phyloP scores from a whole-genome alignment of 192 early-diverging fungal species.

The Podila epigama region DNA sequence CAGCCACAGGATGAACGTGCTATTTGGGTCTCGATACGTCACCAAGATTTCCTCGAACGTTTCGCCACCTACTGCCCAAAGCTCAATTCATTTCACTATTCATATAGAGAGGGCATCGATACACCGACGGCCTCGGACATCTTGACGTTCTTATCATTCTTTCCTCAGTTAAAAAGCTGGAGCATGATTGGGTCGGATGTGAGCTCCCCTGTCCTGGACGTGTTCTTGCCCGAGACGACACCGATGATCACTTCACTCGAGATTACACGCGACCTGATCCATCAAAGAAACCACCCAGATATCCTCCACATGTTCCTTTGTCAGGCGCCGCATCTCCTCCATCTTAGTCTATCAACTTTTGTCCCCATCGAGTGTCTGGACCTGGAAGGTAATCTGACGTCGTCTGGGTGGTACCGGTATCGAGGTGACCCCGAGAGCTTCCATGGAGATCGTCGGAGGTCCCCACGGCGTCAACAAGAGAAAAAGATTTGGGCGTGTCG shows the following conservation, averaged over 20 bases:
- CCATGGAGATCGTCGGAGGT: neutral
- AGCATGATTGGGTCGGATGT: neutral
- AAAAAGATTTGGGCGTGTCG: conserved; percentile 1
- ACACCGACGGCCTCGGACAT: neutral
- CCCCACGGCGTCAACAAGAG: neutral
- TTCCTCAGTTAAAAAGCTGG: neutral
- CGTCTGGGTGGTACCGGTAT: neutral
- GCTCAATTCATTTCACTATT: neutral
- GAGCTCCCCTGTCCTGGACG: neutral
- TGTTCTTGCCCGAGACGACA: neutral
- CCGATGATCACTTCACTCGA: neutral
- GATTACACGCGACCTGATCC: neutral
- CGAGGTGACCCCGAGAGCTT: neutral
- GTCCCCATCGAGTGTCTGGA: neutral
- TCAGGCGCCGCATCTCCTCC: neutral
- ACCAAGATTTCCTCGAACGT: too few species aligned
- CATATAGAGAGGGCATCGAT: neutral
- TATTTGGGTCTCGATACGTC: too few species aligned
- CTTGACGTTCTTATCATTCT: neutral
- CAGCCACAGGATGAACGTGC: too few species aligned
- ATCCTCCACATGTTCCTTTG: neutral
- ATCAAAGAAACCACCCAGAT: neutral
- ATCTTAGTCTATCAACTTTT: neutral
- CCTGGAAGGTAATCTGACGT: neutral
- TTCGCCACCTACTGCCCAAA: too few species aligned